Percentiles rank a stretch among this genome's conserved stretches.
Conservation (phyloP, 805 yeast genomes). For the Isabelozyma rhagii region DNA sequence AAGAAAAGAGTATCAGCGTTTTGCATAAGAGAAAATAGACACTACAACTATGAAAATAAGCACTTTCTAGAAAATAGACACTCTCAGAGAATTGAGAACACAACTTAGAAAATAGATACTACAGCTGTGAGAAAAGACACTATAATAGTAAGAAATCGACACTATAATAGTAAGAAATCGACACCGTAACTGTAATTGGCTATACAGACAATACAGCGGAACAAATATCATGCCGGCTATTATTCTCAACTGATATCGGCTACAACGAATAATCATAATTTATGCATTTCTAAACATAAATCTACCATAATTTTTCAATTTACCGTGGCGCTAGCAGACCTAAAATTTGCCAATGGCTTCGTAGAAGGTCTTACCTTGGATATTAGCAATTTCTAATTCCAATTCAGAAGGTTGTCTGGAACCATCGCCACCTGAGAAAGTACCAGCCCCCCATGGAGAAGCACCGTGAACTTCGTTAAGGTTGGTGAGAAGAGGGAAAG, state of each 20-base stretch:
- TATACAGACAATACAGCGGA: neutral
- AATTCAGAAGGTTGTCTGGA: conserved; percentile 61
- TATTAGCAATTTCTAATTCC: conserved; percentile 60
- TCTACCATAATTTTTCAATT: neutral
- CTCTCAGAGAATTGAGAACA: too few relatives aligned
- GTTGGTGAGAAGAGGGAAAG: conserved; percentile 52
- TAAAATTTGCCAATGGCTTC: conserved; percentile 24
- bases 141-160: too few relatives aligned
- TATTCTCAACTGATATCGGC: too few relatives aligned
- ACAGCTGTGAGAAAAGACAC: too few relatives aligned
- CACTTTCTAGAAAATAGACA: neutral
- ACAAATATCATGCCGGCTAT: too few relatives aligned
- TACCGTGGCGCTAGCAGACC: neutral
- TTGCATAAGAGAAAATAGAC: conserved; percentile 3
- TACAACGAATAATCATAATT: neutral
- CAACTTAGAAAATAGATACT: too few relatives aligned
- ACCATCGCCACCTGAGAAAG: conserved; percentile 75
- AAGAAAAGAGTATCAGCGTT: conserved; percentile 3
- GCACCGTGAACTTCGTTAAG: conserved; percentile 72
- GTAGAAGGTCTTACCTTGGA: conserved; percentile 66
- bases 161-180: too few relatives aligned
- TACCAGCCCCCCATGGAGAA: conserved; percentile 86
- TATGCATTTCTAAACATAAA: neutral
- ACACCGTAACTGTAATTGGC: too few relatives aligned
- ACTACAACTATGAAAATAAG: neutral